Conservation (phyloP, 2,329 filamentous ascomycete genomes). For the Alternaria sp. region DNA sequence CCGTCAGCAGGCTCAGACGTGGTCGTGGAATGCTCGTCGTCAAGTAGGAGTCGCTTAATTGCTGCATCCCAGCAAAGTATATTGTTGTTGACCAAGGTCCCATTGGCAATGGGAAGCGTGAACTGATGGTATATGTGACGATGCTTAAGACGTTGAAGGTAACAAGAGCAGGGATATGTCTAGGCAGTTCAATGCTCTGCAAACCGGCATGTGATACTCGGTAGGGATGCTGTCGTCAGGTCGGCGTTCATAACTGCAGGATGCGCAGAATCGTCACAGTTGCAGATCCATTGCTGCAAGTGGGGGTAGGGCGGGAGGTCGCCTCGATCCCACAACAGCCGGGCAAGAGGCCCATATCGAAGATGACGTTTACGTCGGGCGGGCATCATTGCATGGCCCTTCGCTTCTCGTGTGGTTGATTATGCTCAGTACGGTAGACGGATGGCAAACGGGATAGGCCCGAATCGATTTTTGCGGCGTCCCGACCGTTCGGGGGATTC, state of each 20-base stretch:
- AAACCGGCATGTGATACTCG: not conserved
- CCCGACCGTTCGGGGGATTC: slow-evolving; percentile 10
- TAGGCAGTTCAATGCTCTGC: not conserved
- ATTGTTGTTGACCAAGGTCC: not conserved
- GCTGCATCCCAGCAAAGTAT: not conserved
- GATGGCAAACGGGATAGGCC: not conserved
- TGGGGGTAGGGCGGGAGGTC: slow-evolving; percentile 1
- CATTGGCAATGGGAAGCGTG: not conserved
- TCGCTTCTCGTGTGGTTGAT: not conserved
- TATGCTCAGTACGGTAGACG: not conserved
- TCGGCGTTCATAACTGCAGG: slow-evolving; percentile 10
- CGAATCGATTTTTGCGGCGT: not conserved
- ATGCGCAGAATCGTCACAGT: slow-evolving; percentile 5
- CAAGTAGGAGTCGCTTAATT: not conserved
- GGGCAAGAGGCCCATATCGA: not conserved
- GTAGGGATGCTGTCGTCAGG: not conserved
- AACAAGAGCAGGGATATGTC: not conserved
- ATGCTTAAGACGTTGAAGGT: not conserved
- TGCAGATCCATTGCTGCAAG: slow-evolving; percentile 4
- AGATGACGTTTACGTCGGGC: slow-evolving; percentile 7
- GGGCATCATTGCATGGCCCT: slow-evolving; percentile 1
- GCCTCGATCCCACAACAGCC: not conserved
- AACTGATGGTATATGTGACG: not conserved
- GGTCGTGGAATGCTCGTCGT: not conserved
- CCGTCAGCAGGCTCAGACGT: not conserved